Percentiles rank a stretch among this genome's conserved stretches.
phyloP scores from a whole-genome alignment of 192 early-diverging fungal species.

The Jimgerdemannia flammicorona region DNA sequence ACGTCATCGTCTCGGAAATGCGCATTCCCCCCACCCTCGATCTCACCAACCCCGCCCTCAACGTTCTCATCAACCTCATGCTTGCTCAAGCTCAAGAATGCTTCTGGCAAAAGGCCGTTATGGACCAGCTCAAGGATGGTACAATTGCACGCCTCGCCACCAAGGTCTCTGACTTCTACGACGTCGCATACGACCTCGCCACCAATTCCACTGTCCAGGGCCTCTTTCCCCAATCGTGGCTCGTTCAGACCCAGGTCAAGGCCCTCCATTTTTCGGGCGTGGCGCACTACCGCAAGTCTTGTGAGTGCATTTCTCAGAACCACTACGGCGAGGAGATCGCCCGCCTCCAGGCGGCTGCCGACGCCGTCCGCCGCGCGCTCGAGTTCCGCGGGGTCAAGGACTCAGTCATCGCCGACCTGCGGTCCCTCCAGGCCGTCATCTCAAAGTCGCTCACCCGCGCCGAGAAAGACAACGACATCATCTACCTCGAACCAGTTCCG shows the following conservation, averaged over 20 bases:
- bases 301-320: conserved; percentile 65
- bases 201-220: conserved; percentile 46
- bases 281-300: conserved; percentile 74
- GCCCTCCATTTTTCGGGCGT: conserved; percentile 69
- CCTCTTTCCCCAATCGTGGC: conserved; percentile 61
- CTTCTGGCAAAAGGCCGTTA: conserved; percentile 82
- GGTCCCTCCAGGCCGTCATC: conserved; percentile 23
- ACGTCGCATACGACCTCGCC: conserved; percentile 60
- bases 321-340: conserved; percentile 88
- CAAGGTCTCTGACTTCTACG: conserved; percentile 72
- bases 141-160: conserved; percentile 73
- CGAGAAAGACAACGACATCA: conserved; percentile 89
- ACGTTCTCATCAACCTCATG: conserved; percentile 71
- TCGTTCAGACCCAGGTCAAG: conserved; percentile 72
- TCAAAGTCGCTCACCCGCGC: conserved; percentile 38
- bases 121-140: conserved; percentile 77
- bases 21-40: conserved; percentile 65
- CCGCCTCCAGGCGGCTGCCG: conserved; percentile 56
- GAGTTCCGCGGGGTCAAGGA: conserved; percentile 40
- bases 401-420: conserved; percentile 30
- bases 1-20: conserved; percentile 58
- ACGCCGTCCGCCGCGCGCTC: conserved; percentile 37
- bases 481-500: conserved; percentile 81
- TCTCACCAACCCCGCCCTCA: conserved; percentile 63
- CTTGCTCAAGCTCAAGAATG: conserved; percentile 94